Evolutionary conservation across 192 early-diverging fungal species (phyloP), one percentile per base, ranked within the genome.

Genomic region (Mortierella antarctica): DNA sequence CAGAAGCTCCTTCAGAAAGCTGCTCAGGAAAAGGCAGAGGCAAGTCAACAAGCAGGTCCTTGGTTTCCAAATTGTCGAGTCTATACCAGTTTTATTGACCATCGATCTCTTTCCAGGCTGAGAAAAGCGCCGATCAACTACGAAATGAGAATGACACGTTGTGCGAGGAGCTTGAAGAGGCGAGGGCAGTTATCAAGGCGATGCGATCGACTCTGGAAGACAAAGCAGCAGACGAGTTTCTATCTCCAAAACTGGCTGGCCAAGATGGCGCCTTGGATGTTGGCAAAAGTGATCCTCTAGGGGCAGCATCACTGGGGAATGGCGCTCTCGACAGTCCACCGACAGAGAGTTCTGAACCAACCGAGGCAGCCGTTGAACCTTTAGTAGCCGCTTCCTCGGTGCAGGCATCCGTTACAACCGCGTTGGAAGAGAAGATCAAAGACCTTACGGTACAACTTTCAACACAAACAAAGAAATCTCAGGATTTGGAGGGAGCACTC

Each of bases 1-100:
- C 77, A 80, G 62, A 80, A 80, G 59, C 13, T 72, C 21, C 70
- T 80, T 21, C 77, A 80, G 15, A 80, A 80, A 21, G 56, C 70
- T 5, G 52, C 61, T 53, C 77, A 72, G 15, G 77, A 80, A 46
- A 80, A 80, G 59, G 55, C 62, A 41, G 77, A 80, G 70, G 77
- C 55, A 80, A 57, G 61, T 14, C 13, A 7, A 2, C 8, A n/a
- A 55, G 51, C n/a, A 13, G 20, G 9, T n/a, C 10, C 48, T 63
- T 56, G 45, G 6, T 21, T 46, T 42, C 47, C 57, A 20, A 23
- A n/a, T 47, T 67, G 41, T 56, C 45, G 31, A 31, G 3, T 31
- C 31, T 31, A 10, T 12, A 21, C 46, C 53, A 39, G 7, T 10
- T 31, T n/a, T 23, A 20, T 53, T 48, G 2, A 40, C 42, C 2